Conservation (phyloP, 2,329 filamentous ascomycete species). For the Helminthosporium solani region DNA sequence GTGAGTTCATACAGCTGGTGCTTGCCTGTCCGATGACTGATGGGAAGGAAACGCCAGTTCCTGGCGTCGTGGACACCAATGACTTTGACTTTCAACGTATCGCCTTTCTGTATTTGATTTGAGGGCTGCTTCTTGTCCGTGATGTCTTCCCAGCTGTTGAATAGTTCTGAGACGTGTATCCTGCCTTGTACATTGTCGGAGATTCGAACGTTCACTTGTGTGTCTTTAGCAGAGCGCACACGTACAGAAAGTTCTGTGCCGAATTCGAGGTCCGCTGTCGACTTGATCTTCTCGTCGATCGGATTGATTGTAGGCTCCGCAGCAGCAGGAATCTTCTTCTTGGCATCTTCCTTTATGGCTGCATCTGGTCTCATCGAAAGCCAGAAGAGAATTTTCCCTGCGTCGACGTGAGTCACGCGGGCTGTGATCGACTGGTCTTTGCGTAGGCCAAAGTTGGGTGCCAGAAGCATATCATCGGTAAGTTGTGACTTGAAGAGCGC, state of each 20-base stretch:
- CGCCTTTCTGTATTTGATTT: slow-evolving; percentile 68
- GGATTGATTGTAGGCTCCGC: slow-evolving; percentile 55
- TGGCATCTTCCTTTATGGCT: slow-evolving; percentile 22
- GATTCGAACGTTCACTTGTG: slow-evolving; percentile 87
- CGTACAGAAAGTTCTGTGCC: slow-evolving; percentile 75
- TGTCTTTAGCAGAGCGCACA: slow-evolving; percentile 82
- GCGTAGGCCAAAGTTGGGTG: slow-evolving; percentile 75
- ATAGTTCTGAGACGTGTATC: slow-evolving; percentile 86
- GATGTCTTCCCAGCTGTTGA: slow-evolving; percentile 86
- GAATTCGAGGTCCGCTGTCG: slow-evolving; percentile 70
- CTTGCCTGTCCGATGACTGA: slow-evolving; percentile 80
- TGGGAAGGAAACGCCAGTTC: slow-evolving; percentile 87
- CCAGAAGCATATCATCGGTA: slow-evolving; percentile 64
- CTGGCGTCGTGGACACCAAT: slow-evolving; percentile 87
- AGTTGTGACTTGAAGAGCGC: slow-evolving; percentile 79
- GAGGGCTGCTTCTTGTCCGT: slow-evolving; percentile 78
- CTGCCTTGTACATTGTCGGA: slow-evolving; percentile 89
- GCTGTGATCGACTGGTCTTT: slow-evolving; percentile 74
- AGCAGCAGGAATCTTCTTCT: slow-evolving; percentile 28
- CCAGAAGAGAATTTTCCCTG: slow-evolving; percentile 67
- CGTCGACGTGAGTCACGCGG: slow-evolving; percentile 71
- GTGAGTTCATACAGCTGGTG: slow-evolving; percentile 83
- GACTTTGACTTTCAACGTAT: slow-evolving; percentile 72
- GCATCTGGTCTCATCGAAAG: slow-evolving; percentile 58
- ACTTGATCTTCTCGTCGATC: slow-evolving; percentile 63